Evolutionary conservation across 768 basidiomycete genomes (phyloP).

Genomic region (Dentipellis fragilis): DNA sequence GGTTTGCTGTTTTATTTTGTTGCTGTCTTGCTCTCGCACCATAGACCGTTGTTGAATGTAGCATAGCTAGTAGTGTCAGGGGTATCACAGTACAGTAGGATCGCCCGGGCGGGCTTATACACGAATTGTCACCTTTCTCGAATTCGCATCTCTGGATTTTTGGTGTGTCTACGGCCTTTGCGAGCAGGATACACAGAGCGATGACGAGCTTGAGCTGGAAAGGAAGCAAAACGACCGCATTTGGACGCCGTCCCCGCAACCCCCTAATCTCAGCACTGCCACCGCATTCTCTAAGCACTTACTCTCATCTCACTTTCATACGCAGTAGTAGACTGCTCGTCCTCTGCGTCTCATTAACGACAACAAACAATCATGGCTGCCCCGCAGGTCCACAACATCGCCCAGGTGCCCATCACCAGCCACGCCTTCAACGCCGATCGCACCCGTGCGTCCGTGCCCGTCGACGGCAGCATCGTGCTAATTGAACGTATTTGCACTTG

Average conservation of each 20-base stretch:
- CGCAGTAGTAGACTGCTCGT: conserved; percentile 83
- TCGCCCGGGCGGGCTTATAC: too few species aligned
- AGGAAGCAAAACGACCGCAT: background rate
- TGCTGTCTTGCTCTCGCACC: background rate
- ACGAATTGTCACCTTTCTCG: too few species aligned
- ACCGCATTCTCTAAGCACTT: background rate
- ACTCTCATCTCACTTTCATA: background rate
- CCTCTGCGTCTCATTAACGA: conserved; percentile 35
- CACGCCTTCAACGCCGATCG: conserved; percentile 90
- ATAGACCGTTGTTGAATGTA: background rate
- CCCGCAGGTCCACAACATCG: conserved; percentile 68
- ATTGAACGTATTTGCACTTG: background rate
- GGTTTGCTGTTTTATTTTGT: background rate
- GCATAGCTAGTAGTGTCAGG: too few species aligned
- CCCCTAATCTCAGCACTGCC: background rate
- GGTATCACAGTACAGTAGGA: too few species aligned
- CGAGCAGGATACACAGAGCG: too few species aligned
- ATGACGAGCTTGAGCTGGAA: too few species aligned
- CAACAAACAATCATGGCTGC: conserved; percentile 38
- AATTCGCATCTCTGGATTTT: too few species aligned
- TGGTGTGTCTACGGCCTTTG: too few species aligned
- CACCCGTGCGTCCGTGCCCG: conserved; percentile 48
- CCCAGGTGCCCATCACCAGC: conserved; percentile 78
- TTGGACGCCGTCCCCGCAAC: background rate
- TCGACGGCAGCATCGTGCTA: conserved; percentile 4